phyloP scores from a whole-genome alignment of 345 rosid genomes.

The Eucalyptus cloeziana region DNA sequence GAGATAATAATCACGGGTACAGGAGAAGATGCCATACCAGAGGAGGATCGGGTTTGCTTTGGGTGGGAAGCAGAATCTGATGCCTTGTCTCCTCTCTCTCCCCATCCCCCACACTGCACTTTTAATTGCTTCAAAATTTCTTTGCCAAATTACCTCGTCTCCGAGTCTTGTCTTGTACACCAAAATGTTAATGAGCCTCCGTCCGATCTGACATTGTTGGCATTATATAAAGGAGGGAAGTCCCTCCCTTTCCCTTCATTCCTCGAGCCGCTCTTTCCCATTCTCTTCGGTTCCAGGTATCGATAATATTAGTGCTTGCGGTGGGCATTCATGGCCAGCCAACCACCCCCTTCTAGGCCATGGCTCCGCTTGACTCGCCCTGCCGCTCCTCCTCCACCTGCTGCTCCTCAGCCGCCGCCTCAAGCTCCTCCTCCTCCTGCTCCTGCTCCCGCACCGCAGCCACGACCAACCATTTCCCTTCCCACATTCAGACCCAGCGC shows the following conservation, averaged over 20 bases:
- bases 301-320: background rate
- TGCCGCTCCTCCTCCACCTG: conserved; percentile 8
- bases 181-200: background rate
- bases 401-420: conserved; percentile 7
- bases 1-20: conserved; percentile 25
- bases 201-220: background rate
- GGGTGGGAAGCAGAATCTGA: conserved; percentile 18
- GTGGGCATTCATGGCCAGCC: conserved; percentile 19
- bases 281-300: background rate
- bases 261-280: background rate
- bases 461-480: conserved; percentile 1
- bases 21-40: background rate
- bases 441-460: background rate
- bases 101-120: background rate
- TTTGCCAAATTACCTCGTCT: background rate
- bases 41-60: background rate
- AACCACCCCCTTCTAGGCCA: conserved; percentile 26
- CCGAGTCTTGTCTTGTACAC: background rate
- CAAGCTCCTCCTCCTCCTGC: background rate
- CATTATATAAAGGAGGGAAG: background rate
- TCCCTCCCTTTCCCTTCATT: background rate
- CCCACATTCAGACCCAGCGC: conserved; percentile 18
- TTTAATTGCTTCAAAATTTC: background rate
- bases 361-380: conserved; percentile 49
- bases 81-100: conserved; percentile 14